Base-by-base conservation (phyloP, 1,284 basidiomycete genomes). In the Moesziomyces sp. region DNA sequence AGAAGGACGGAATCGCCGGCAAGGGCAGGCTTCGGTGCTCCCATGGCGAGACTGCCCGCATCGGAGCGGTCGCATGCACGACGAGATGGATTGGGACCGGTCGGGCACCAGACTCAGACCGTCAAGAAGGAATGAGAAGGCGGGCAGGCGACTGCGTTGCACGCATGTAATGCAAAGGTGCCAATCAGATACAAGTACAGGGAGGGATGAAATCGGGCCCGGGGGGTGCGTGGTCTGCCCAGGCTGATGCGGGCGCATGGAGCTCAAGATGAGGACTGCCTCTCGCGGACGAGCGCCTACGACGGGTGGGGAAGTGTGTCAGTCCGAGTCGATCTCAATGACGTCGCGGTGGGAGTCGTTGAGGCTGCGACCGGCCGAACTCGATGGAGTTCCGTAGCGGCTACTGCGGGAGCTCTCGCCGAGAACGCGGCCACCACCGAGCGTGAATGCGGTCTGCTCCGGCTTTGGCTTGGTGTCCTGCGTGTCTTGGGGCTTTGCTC, bases 281-380 rank as follows among this genome's bases (percentile, higher is more conserved):
- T 11, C 26, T 13, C 0, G 24, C 23, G 16, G 24, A 18, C 23
- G 24, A 9, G 18, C 16, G 46, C 11, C 6, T 4, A 13, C 30
- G 10, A 10, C 11, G 30, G 19, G 42, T 35, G 1, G 5, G 14
- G 18, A 11, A 9, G 33, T 13, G 16, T 23, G 43, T 74, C 62
- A 79, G 57, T 78, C 78, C 3, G 76, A 77, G 46, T 79, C 78
- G 40, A 79, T 72, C n/a, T 78, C 78, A 18, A 79, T 79, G 28
- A 74, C 52, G 13, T 79, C 78, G 18, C 70, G 63, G 28, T 58
- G 62, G 26, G 38, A 21, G 7, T 70, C 72, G 28, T 64, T 71
- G 52, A 60, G 38, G 24, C 59, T 71, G 46, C 52, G 67, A 0
- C 47, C 67, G 11, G 65, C 52, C 2, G 63, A 63, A 51, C 67